Percentiles rank a stretch among this genome's conserved stretches.
These are phyloP conservation scores for Drechslerella dactyloides DNA, from an alignment of 2,329 filamentous ascomycete species.

Conservation along the genomic window DNA sequence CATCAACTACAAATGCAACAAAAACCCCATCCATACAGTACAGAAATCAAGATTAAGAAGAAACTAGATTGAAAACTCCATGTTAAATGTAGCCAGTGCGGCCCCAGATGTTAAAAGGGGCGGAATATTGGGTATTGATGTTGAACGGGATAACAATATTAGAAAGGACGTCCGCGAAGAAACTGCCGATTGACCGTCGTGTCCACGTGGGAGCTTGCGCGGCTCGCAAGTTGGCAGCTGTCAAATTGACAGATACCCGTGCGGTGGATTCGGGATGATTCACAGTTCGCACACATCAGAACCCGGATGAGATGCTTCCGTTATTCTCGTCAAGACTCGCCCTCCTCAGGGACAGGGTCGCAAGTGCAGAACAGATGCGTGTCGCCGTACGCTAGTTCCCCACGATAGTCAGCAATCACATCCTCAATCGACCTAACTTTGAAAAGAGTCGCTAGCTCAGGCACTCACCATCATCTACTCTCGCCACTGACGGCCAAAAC, in stretches of 20 bases:
- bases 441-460: slow-evolving; percentile 33
- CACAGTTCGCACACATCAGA: too few relatives aligned
- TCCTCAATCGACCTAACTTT: not conserved
- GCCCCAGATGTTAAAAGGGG: slow-evolving; percentile 48
- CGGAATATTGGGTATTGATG: slow-evolving; percentile 10
- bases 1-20: slow-evolving; percentile 26
- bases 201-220: not conserved
- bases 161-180: too few relatives aligned
- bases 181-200: too few relatives aligned
- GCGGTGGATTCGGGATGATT: not conserved
- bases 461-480: slow-evolving; percentile 84
- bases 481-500: slow-evolving; percentile 89
- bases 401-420: slow-evolving; percentile 53
- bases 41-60: slow-evolving; percentile 51
- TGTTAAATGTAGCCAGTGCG: slow-evolving; percentile 42
- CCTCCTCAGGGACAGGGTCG: slow-evolving; percentile 72
- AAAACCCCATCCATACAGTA: slow-evolving; percentile 14
- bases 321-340: slow-evolving; percentile 54
- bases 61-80: too few relatives aligned
- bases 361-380: slow-evolving; percentile 95
- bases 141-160: not conserved
- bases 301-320: too few relatives aligned
- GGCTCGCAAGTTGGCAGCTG: too few relatives aligned
- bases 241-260: too few relatives aligned
- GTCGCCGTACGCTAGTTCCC: slow-evolving; percentile 76